Conservation (phyloP, 176 grass and related monocot genomes). For the Bolboschoenus planiculmis region DNA sequence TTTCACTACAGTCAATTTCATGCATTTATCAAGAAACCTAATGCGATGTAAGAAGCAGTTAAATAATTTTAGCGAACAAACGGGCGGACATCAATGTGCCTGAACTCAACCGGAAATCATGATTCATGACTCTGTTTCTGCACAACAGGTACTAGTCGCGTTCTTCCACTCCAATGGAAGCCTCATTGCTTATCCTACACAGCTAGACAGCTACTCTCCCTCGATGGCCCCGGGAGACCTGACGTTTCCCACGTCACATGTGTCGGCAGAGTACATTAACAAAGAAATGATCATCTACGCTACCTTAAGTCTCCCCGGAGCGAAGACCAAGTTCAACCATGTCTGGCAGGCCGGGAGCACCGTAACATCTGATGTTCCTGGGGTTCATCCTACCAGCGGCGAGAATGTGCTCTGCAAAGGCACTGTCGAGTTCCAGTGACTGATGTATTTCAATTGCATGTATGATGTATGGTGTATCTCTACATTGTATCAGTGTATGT, state of each 20-base stretch:
- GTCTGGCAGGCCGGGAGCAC: constrained; percentile 72
- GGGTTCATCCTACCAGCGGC: constrained; percentile 50
- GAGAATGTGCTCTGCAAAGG: constrained; percentile 63
- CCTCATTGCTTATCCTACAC: constrained; percentile 61
- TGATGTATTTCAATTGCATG: background rate
- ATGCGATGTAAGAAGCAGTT: background rate
- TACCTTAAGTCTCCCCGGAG: constrained; percentile 36
- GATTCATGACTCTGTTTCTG: background rate
- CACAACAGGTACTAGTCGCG: constrained; percentile 45
- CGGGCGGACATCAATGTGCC: background rate
- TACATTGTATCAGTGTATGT: background rate
- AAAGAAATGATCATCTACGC: constrained; percentile 80
- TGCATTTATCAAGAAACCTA: background rate
- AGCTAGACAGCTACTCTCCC: constrained; percentile 62
- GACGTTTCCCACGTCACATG: constrained; percentile 33
- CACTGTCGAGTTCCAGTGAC: constrained; percentile 52
- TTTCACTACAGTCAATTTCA: background rate
- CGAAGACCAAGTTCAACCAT: constrained; percentile 58
- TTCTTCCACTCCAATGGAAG: constrained; percentile 59
- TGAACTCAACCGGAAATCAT: background rate
- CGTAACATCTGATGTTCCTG: constrained; percentile 52
- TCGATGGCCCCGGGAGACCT: constrained; percentile 56
- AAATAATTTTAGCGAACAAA: background rate
- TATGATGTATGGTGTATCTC: background rate
- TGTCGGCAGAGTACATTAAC: constrained; percentile 36